Conservation (phyloP, 1,139 yeast genomes). For the Magnusiomyces paraingens region DNA sequence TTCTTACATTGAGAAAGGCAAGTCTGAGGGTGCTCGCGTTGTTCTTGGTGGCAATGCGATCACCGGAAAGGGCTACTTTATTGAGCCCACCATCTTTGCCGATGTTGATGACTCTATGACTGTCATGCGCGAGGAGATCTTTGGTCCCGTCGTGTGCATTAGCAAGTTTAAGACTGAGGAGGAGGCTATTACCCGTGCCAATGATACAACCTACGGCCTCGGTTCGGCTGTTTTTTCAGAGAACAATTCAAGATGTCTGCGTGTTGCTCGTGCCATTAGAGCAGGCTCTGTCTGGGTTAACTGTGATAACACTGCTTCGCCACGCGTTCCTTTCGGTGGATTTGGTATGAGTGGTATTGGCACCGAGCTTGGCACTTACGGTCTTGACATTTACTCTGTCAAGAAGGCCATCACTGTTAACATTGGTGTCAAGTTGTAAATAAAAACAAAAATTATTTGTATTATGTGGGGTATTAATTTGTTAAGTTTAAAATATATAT, state of each 20-base stretch:
- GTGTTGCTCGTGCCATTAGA: constrained; percentile 54
- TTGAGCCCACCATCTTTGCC: constrained; percentile 64
- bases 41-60: constrained; percentile 51
- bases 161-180: constrained; percentile 62
- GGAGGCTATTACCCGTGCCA: constrained; percentile 72
- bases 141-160: constrained; percentile 81
- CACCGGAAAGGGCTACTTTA: constrained; percentile 57
- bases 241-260: constrained; percentile 49
- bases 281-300: constrained; percentile 83
- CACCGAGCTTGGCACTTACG: constrained; percentile 81
- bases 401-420: constrained; percentile 69
- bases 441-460: not conserved
- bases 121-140: constrained; percentile 66
- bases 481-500: not conserved
- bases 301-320: constrained; percentile 73
- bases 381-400: constrained; percentile 68
- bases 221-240: constrained; percentile 78
- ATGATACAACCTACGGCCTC: constrained; percentile 68
- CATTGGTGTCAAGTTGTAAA: constrained; percentile 23
- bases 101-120: constrained; percentile 56
- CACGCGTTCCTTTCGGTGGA: constrained; percentile 78
- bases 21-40: constrained; percentile 63
- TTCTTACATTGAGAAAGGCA: constrained; percentile 60
- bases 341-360: constrained; percentile 81
- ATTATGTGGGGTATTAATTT: not conserved